Percentiles rank a stretch among this genome's conserved stretches.
phyloP scores from a whole-genome alignment of 2,329 filamentous ascomycete species.

The Gyromitra esculenta region DNA sequence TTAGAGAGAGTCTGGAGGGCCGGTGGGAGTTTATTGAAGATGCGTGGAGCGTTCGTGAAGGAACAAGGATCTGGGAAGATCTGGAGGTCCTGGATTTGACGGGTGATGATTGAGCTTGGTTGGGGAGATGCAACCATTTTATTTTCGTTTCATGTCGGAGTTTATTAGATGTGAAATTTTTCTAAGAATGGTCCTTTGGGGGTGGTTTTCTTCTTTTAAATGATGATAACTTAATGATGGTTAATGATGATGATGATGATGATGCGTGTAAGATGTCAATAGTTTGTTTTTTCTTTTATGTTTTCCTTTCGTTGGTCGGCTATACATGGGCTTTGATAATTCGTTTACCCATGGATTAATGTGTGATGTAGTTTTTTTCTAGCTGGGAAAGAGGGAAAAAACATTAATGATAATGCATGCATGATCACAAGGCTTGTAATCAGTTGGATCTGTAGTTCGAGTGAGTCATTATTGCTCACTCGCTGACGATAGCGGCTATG shows the following conservation, averaged over 20 bases:
- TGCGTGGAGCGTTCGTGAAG: conserved; percentile 18
- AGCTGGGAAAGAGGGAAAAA: neutral
- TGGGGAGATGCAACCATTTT: neutral
- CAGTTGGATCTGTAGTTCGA: neutral
- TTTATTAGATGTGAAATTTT: conserved; percentile 1
- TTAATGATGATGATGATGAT: neutral
- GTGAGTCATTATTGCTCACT: conserved; percentile 14
- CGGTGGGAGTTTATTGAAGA: conserved; percentile 45
- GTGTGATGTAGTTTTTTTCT: neutral
- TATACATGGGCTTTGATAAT: neutral
- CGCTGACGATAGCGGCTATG: neutral
- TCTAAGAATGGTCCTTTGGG: neutral
- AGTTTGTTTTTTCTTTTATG: conserved; percentile 16
- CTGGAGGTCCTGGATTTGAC: conserved; percentile 52
- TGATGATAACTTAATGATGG: too few species aligned
- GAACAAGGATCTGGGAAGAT: conserved; percentile 35
- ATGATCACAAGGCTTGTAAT: neutral
- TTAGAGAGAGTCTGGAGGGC: conserved; percentile 46
- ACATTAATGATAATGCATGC: neutral
- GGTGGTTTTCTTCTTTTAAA: too few species aligned
- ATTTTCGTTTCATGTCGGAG: neutral
- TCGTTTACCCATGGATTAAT: neutral
- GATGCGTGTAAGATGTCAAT: neutral
- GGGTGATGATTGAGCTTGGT: conserved; percentile 29
- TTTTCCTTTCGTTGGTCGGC: neutral